A percentile compares a stretch with the other conserved stretches of the same genome.
Conservation (phyloP, 2,329 filamentous ascomycete genomes). For the Diaporthe ilicicola region DNA sequence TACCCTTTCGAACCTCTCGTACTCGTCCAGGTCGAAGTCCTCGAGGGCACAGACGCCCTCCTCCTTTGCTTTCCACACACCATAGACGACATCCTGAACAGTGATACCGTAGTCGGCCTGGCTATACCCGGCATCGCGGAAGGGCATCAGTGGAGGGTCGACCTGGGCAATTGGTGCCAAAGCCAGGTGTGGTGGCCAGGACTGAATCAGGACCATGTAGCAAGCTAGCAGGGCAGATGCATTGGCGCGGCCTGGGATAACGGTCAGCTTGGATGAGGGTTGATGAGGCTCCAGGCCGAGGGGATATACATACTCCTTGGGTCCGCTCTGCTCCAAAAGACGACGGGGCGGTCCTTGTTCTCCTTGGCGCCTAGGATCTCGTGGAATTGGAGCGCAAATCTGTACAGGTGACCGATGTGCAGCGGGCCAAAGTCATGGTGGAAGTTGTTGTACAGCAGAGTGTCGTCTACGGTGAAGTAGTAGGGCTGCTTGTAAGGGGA, state of each 20-base stretch:
- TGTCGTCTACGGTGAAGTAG: conserved; percentile 96
- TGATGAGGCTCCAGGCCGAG: background rate
- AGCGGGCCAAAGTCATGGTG: conserved; percentile 98
- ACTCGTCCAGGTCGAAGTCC: conserved; percentile 96
- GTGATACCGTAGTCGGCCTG: conserved; percentile 96
- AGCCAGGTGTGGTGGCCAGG: conserved; percentile 95
- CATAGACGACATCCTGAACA: conserved; percentile 97
- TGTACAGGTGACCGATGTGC: conserved; percentile 96
- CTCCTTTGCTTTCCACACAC: conserved; percentile 98
- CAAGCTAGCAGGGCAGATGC: conserved; percentile 94
- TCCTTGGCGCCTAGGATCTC: conserved; percentile 92
- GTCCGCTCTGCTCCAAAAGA: conserved; percentile 95
- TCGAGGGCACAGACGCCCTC: conserved; percentile 90
- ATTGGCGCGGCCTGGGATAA: conserved; percentile 79
- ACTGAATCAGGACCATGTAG: conserved; percentile 99
- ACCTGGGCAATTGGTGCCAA: conserved; percentile 95
- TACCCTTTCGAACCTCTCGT: conserved; percentile 93
- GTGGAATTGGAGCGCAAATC: conserved; percentile 95
- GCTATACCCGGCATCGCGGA: conserved; percentile 97
- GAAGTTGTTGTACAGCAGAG: conserved; percentile 95
- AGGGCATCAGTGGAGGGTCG: conserved; percentile 97
- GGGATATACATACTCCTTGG: conserved; percentile 75
- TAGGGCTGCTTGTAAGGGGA: conserved; percentile 73
- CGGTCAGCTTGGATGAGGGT: conserved; percentile 38
- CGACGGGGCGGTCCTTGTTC: conserved; percentile 88